Evolutionary conservation across 140 eudicot genomes (phyloP).

Genomic region (Stevia rebaudiana): DNA sequence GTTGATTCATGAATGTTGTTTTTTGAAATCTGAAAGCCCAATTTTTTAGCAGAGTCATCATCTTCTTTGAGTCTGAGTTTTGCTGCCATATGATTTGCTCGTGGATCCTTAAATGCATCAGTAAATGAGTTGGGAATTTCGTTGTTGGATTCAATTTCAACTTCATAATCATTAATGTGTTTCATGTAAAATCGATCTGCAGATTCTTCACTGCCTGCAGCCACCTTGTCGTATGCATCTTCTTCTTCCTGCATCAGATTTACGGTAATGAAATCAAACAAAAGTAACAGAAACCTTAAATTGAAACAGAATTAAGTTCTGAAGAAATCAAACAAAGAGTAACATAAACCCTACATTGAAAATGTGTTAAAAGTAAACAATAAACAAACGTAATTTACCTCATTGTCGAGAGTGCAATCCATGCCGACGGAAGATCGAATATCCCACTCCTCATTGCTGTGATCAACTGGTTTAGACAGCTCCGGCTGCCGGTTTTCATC

Average conservation of each 20-base stretch:
- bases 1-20: conserved; percentile 32
- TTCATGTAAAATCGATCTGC: conserved; percentile 53
- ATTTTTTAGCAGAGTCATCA: conserved; percentile 45
- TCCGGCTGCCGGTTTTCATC: conserved; percentile 8
- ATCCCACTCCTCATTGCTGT: conserved; percentile 49
- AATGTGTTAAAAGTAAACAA: not conserved
- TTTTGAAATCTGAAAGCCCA: conserved; percentile 21
- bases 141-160: conserved; percentile 34
- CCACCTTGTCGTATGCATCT: conserved; percentile 80
- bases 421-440: conserved; percentile 57
- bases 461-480: conserved; percentile 29
- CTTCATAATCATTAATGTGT: conserved; percentile 42
- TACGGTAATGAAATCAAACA: not conserved
- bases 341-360: not conserved
- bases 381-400: conserved; percentile 40
- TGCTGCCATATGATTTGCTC: conserved; percentile 80
- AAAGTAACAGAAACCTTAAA: not conserved
- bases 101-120: conserved; percentile 54
- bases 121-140: conserved; percentile 50
- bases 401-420: conserved; percentile 76
- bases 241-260: conserved; percentile 67
- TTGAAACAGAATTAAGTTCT: conserved; percentile 21
- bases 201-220: conserved; percentile 49
- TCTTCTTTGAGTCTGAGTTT: conserved; percentile 72
- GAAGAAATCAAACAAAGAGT: not conserved